A percentile compares a stretch with the other conserved stretches of the same genome.
Evolutionary conservation across 768 basidiomycete species (phyloP).

Genomic region (Lentinula edodes): DNA sequence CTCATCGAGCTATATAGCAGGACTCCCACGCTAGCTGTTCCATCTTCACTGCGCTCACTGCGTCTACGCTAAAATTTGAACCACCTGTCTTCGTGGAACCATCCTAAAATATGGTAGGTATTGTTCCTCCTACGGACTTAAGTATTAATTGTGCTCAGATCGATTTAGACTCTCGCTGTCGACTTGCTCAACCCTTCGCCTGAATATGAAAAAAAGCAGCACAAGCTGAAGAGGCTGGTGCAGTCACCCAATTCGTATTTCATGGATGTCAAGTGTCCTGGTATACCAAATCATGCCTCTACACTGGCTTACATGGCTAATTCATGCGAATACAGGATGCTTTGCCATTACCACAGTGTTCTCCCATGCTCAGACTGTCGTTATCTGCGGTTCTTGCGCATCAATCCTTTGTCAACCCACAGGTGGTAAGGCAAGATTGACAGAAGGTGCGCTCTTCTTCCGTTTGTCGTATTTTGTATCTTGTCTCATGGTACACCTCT

Average conservation of each 20-base stretch:
- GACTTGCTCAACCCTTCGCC: slow-evolving; percentile 96
- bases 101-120: slow-evolving; percentile 5
- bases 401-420: slow-evolving; percentile 97
- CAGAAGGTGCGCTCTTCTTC: slow-evolving; percentile 70
- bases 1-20: not conserved
- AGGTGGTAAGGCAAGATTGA: slow-evolving; percentile 95
- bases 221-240: slow-evolving; percentile 99
- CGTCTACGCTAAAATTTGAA: slow-evolving; percentile 1
- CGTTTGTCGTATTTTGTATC: not conserved
- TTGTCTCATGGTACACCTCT: slow-evolving; percentile 3
- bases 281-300: slow-evolving; percentile 34
- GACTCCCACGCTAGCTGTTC: not conserved
- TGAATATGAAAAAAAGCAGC: slow-evolving; percentile 80
- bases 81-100: not conserved
- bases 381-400: slow-evolving; percentile 88
- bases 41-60: not conserved
- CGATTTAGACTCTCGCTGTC: slow-evolving; percentile 80
- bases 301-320: not conserved
- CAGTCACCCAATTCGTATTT: slow-evolving; percentile 99
- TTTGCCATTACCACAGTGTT: slow-evolving; percentile 96
- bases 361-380: slow-evolving; percentile 98
- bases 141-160: not conserved
- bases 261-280: slow-evolving; percentile 99
- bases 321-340: slow-evolving; percentile 58
- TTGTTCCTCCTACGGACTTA: not conserved